phyloP scores from a whole-genome alignment of 176 grass and related monocot genomes.

The Otatea glauca region DNA sequence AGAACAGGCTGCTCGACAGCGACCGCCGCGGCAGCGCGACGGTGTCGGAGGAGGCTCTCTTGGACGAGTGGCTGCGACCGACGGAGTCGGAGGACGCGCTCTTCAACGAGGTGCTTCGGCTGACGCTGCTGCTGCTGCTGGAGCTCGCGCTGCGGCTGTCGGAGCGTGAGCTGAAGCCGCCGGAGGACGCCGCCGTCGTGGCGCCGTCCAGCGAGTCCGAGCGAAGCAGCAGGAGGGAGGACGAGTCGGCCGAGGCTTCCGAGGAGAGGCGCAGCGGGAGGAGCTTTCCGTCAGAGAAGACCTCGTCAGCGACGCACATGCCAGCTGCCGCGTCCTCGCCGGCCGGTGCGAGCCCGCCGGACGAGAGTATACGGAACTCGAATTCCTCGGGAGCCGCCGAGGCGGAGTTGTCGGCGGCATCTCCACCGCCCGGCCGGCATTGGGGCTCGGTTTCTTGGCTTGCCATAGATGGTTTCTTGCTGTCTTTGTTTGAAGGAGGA shows the following conservation, averaged over 20 bases:
- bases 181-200: neutral
- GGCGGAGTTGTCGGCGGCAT: neutral
- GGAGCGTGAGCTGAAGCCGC: slow-evolving; percentile 45
- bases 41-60: neutral
- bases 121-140: slow-evolving; percentile 48
- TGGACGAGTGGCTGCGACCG: neutral
- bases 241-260: neutral
- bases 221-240: neutral
- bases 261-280: slow-evolving; percentile 56
- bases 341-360: slow-evolving; percentile 19
- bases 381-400: slow-evolving; percentile 43
- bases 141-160: slow-evolving; percentile 50
- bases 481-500: neutral
- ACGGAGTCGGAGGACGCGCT: slow-evolving; percentile 32
- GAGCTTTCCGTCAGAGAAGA: slow-evolving; percentile 63
- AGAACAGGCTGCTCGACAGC: slow-evolving; percentile 45
- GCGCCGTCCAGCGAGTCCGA: slow-evolving; percentile 47
- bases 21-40: slow-evolving; percentile 9
- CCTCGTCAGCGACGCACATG: slow-evolving; percentile 70
- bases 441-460: neutral
- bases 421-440: neutral
- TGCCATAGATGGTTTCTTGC: slow-evolving; percentile 23
- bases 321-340: neutral
- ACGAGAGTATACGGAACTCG: slow-evolving; percentile 53
- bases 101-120: slow-evolving; percentile 48